A percentile compares a stretch with the other conserved stretches of the same genome.
These are phyloP conservation scores for Solanum bulbocastanum DNA, from an alignment of 257 asterid species.

Conservation along the genomic window DNA sequence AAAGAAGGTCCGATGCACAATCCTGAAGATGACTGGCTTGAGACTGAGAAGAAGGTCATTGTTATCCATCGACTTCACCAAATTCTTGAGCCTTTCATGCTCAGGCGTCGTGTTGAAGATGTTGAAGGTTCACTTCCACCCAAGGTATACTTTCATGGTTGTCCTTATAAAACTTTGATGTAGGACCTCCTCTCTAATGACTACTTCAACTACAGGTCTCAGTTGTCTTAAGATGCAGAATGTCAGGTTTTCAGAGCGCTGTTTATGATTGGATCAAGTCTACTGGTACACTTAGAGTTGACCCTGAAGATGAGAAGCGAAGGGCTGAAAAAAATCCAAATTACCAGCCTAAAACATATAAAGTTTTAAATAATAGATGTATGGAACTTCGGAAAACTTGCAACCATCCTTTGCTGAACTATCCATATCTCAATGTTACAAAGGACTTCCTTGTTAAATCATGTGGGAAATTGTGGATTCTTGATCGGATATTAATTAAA, in stretches of 20 bases:
- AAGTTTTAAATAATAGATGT: slow-evolving; percentile 75
- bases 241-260: slow-evolving; percentile 95
- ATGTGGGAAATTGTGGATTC: slow-evolving; percentile 93
- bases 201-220: slow-evolving; percentile 67
- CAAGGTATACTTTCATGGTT: slow-evolving; percentile 45
- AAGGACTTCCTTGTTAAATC: slow-evolving; percentile 95
- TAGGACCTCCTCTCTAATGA: slow-evolving; percentile 17
- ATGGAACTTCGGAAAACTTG: slow-evolving; percentile 98
- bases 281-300: slow-evolving; percentile 91
- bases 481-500: slow-evolving; percentile 83
- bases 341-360: slow-evolving; percentile 81
- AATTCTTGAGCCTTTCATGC: slow-evolving; percentile 99
- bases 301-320: slow-evolving; percentile 89
- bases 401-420: slow-evolving; percentile 92
- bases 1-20: slow-evolving; percentile 75
- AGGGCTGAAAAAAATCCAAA: slow-evolving; percentile 60
- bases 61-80: slow-evolving; percentile 97
- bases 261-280: slow-evolving; percentile 96
- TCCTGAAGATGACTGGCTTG: slow-evolving; percentile 98
- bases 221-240: slow-evolving; percentile 80
- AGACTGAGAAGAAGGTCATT: slow-evolving; percentile 97
- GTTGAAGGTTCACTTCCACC: slow-evolving; percentile 99
- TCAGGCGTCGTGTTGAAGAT: slow-evolving; percentile 99
- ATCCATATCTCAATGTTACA: slow-evolving; percentile 85
- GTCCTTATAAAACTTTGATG: background rate